A percentile compares a stretch with the other conserved stretches of the same genome.
phyloP scores from a whole-genome alignment of 2,329 filamentous ascomycete genomes.

The Epichloe sp. region DNA sequence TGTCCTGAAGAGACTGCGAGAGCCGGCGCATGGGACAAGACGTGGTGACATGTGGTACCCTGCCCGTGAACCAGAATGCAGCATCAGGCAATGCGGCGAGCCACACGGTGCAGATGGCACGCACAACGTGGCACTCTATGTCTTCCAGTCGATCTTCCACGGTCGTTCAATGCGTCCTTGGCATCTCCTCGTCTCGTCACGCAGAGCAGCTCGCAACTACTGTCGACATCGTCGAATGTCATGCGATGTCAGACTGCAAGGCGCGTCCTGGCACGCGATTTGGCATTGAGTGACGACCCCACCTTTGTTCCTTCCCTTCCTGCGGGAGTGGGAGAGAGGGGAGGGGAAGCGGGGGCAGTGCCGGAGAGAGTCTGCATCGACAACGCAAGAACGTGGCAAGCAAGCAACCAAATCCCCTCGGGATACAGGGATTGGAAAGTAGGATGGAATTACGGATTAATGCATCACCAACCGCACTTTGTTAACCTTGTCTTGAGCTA shows the following conservation, averaged over 20 bases:
- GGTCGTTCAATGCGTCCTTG: not conserved
- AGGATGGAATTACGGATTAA: too few relatives aligned
- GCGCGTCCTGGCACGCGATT: not conserved
- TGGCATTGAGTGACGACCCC: not conserved
- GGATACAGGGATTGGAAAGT: too few relatives aligned
- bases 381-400: too few relatives aligned
- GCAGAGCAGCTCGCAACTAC: not conserved
- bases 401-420: too few relatives aligned
- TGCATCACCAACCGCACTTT: too few relatives aligned
- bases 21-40: slow-evolving; percentile 5
- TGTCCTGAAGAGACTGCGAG: slow-evolving; percentile 6
- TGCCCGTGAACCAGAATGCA: not conserved
- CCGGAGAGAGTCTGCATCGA: too few relatives aligned
- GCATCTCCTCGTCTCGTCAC: not conserved
- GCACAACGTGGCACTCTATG: not conserved
- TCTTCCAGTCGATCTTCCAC: not conserved
- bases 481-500: not conserved
- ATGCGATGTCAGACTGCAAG: not conserved
- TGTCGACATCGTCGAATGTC: not conserved
- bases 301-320: not conserved
- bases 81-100: not conserved
- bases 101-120: not conserved
- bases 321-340: not conserved
- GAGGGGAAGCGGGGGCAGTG: too few relatives aligned
- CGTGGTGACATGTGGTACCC: not conserved